Evolutionary conservation across 140 eudicot species (phyloP).

Genomic region (Stevia rebaudiana): DNA sequence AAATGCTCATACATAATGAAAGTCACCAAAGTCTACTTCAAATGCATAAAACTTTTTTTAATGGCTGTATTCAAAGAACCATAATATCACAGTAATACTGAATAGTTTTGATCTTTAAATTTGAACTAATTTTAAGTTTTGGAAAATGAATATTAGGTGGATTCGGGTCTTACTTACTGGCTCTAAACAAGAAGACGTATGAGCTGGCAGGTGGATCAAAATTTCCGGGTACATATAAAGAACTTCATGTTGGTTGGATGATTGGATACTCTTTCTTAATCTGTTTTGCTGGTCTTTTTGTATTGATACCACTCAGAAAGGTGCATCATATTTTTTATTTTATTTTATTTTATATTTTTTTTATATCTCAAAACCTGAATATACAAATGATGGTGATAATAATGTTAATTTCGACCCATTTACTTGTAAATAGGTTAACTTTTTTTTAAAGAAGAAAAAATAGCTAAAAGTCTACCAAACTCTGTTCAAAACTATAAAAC

Average conservation of each 20-base stretch:
- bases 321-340: too few species aligned
- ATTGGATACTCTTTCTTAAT: constrained; percentile 53
- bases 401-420: neutral
- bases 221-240: constrained; percentile 57
- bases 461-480: neutral
- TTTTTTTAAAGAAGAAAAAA: neutral
- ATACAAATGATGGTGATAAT: neutral
- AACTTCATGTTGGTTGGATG: constrained; percentile 83
- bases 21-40: neutral
- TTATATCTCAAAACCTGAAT: neutral
- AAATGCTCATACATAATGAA: neutral
- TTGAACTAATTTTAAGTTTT: neutral
- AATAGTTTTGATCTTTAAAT: too few species aligned
- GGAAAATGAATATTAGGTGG: constrained; percentile 49
- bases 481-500: neutral
- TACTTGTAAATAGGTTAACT: neutral
- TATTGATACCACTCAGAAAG: constrained; percentile 80
- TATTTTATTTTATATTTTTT: neutral
- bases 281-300: constrained; percentile 77
- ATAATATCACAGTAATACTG: neutral
- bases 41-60: neutral
- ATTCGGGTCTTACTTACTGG: constrained; percentile 71
- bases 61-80: neutral
- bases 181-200: constrained; percentile 67
- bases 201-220: constrained; percentile 62